Evolutionary conservation across 371 early-diverging fungal genomes (phyloP), one percentile per base, ranked within the genome.

Genomic region (Nosema muscidifuracis): DNA sequence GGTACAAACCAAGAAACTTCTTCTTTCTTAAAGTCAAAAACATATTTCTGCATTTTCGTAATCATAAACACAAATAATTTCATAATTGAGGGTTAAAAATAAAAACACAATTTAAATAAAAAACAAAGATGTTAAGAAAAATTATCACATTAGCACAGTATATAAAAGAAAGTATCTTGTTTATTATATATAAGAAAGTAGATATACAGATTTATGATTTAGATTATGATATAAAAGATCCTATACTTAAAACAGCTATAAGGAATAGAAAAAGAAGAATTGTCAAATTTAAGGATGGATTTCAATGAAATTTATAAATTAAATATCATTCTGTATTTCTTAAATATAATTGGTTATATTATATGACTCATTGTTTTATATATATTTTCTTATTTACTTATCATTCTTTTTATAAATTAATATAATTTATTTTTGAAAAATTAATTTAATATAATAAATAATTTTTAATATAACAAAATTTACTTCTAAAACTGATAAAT

Each of bases 161-260:
- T 38, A 6, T 47, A n/a, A 47, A 47, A 47, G 47, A 47, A 20
- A n/a, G 16, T 53, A 12, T 53, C 16, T 7, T 7, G 12, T 53
- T 53, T 53, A 3, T 53, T 6, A 7, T 60, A n/a, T 36, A 60
- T 31, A 60, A 36, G n/a, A 24, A 36, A 22, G 40, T 34, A 10
- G 2, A 34, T 60, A 60, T 60, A 22, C 30, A 20, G 18, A 34
- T 60, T 9, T 60, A 60, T 60, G 60, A 60, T 60, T 60, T 60
- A 22, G 60, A 60, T 24, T 60, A 60, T 34, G 40, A 60, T 16
- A 34, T 13, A 4, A 6, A 9, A 16, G 60, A 60, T 36, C 60
- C 60, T 24, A 36, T 60, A 34, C n/a, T 60, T 9, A 60, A 34
- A 20, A 60, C 4, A 13, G 60, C 60, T 6, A 24, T 60, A 34